Evolutionary conservation across 768 basidiomycete genomes (phyloP).

Genomic region (Pleurotus sapidus): DNA sequence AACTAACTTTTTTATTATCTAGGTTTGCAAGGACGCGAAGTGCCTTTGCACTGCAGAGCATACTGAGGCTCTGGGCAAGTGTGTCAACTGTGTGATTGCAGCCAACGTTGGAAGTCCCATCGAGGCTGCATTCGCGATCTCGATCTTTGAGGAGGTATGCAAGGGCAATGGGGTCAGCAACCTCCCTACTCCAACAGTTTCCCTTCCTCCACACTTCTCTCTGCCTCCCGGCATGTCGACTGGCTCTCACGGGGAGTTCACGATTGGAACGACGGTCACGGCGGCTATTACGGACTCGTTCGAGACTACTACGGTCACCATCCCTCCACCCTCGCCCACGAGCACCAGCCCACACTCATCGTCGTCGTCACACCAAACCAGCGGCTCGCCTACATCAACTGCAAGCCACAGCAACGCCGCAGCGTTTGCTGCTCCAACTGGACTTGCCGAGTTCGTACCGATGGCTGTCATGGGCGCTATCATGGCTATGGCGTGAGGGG

Average conservation of each 20-base stretch:
- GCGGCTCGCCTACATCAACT: background rate
- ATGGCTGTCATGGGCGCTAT: slow-evolving; percentile 7
- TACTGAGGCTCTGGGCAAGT: slow-evolving; percentile 1
- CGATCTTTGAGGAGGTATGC: slow-evolving; percentile 5
- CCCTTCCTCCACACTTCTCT: slow-evolving; percentile 2
- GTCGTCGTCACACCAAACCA: background rate
- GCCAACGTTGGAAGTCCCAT: background rate
- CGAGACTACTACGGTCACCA: background rate
- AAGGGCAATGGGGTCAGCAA: slow-evolving; percentile 6
- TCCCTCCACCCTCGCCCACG: background rate
- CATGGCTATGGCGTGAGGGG: background rate
- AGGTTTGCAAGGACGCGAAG: slow-evolving; percentile 6
- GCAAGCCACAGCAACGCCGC: slow-evolving; percentile 5
- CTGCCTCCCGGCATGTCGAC: slow-evolving; percentile 4
- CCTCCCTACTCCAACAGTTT: slow-evolving; percentile 2
- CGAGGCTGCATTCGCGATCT: slow-evolving; percentile 1
- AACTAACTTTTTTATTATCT: background rate
- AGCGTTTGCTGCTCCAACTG: background rate
- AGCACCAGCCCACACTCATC: background rate
- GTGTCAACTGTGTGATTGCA: slow-evolving; percentile 1
- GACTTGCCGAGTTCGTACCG: background rate
- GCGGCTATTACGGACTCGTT: slow-evolving; percentile 1
- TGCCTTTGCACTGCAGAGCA: slow-evolving; percentile 5
- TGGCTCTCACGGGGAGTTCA: background rate
- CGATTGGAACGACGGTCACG: slow-evolving; percentile 1